Evolutionary conservation across 805 yeast genomes (phyloP).

Genomic region (Hanseniaspora guilliermondii): DNA sequence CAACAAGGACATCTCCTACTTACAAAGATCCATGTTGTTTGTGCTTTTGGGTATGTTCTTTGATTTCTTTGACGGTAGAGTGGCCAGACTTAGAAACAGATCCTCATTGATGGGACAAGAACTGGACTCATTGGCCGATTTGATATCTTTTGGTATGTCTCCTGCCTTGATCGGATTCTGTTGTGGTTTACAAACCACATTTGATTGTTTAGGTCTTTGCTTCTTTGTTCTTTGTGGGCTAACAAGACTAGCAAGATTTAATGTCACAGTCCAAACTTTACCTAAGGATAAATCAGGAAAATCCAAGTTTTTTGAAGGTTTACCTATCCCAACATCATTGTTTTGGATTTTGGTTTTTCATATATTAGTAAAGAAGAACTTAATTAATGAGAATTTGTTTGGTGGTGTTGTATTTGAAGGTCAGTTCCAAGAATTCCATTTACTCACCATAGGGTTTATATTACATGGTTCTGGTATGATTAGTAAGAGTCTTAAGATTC

Average conservation of each 20-base stretch:
- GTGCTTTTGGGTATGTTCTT: constrained; percentile 85
- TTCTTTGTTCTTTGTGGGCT: constrained; percentile 88
- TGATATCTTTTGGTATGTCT: constrained; percentile 87
- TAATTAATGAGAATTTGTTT: constrained; percentile 46
- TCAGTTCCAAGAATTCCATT: constrained; percentile 61
- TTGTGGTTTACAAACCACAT: constrained; percentile 74
- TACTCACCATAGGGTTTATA: constrained; percentile 48
- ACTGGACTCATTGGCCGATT: constrained; percentile 89
- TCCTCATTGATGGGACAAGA: constrained; percentile 94
- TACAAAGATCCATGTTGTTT: constrained; percentile 79
- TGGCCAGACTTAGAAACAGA: constrained; percentile 86
- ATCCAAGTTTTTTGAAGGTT: constrained; percentile 85
- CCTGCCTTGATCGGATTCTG: constrained; percentile 90
- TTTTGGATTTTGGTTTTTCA: constrained; percentile 65
- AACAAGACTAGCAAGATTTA: constrained; percentile 87
- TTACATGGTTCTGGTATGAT: constrained; percentile 85
- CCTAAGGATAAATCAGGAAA: constrained; percentile 86
- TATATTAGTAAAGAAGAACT: constrained; percentile 41
- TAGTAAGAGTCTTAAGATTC: constrained; percentile 79
- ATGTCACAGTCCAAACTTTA: constrained; percentile 81
- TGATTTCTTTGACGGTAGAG: constrained; percentile 94
- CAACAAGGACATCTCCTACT: constrained; percentile 42
- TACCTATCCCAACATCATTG: constrained; percentile 87
- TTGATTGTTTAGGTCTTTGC: constrained; percentile 63
- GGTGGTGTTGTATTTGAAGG: constrained; percentile 49